Percentiles rank a stretch among this genome's conserved stretches.
phyloP scores from a whole-genome alignment of 768 basidiomycete genomes.

The Boletus rex-veris region DNA sequence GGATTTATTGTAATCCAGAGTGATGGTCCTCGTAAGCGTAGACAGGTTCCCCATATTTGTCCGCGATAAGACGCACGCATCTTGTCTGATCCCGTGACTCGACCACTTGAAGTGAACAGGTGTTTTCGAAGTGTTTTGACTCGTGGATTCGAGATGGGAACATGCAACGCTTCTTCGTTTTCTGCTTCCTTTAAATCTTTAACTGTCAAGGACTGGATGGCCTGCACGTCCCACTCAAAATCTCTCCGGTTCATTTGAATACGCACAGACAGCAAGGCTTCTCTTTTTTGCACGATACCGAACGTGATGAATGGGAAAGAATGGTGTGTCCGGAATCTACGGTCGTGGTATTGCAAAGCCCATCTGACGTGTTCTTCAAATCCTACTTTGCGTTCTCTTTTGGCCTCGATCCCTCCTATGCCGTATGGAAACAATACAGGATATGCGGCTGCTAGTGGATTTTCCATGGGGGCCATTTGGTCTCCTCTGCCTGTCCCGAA shows the following conservation, averaged over 20 bases:
- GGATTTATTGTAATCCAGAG: neutral
- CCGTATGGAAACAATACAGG: neutral
- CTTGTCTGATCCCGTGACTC: neutral
- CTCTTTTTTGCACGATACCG: too few relatives aligned
- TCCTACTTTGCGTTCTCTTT: neutral
- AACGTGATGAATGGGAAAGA: too few relatives aligned
- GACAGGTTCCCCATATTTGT: neutral
- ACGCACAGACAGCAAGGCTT: too few relatives aligned
- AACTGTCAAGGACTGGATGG: too few relatives aligned
- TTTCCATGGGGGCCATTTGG: neutral
- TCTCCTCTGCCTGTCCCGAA: too few relatives aligned
- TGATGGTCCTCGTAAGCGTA: neutral
- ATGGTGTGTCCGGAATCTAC: too few relatives aligned
- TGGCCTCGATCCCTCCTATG: neutral
- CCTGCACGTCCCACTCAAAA: too few relatives aligned
- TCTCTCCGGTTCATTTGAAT: too few relatives aligned
- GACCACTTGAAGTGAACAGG: neutral
- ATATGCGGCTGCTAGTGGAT: neutral
- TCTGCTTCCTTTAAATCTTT: neutral
- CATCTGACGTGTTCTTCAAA: neutral
- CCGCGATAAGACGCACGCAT: too few relatives aligned
- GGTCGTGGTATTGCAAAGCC: neutral
- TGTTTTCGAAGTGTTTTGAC: neutral
- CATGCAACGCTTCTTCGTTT: neutral
- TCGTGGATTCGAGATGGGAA: neutral